A percentile compares a stretch with the other conserved stretches of the same genome.
Evolutionary conservation across 2,329 filamentous ascomycete genomes (phyloP).

Genomic region (Fusarium begoniae): DNA sequence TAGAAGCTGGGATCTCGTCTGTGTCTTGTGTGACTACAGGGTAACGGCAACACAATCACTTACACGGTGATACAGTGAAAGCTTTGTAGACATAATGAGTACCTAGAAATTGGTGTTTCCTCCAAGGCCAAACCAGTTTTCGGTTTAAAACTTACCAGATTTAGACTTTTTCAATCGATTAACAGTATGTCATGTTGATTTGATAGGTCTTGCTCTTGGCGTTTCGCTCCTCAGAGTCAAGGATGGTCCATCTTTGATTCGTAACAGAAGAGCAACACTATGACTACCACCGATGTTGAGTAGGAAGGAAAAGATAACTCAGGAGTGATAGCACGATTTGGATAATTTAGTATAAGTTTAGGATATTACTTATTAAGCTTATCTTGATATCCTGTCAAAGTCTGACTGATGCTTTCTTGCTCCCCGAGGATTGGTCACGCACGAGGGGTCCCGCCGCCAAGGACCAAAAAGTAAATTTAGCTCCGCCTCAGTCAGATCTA

Average conservation of each 20-base stretch:
- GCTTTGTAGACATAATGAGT: accelerated
- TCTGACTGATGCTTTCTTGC: not conserved
- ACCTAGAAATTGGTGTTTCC: no score
- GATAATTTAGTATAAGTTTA: not conserved
- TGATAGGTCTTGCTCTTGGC: not conserved
- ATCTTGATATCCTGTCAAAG: not conserved
- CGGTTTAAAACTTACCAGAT: accelerated
- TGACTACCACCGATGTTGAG: accelerated
- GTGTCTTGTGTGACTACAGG: not conserved
- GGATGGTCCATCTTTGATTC: not conserved
- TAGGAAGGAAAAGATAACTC: not conserved
- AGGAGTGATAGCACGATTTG: no score
- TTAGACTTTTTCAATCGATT: accelerated
- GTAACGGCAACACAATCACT: constrained; percentile 4
- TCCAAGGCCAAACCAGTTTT: accelerated
- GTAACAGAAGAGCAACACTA: not conserved
- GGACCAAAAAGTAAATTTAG: constrained; percentile 4
- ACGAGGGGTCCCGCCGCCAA: not conserved
- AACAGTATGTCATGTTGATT: no score
- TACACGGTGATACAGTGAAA: not conserved
- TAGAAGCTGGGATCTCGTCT: not conserved
- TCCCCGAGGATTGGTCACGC: not conserved
- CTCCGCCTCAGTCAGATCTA: not conserved
- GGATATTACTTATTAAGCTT: not conserved
- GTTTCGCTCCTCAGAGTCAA: no score